Evolutionary conservation across 2,329 filamentous ascomycete species (phyloP), one percentile per base, ranked within the genome.

Genomic region (Aspergillus sp.): DNA sequence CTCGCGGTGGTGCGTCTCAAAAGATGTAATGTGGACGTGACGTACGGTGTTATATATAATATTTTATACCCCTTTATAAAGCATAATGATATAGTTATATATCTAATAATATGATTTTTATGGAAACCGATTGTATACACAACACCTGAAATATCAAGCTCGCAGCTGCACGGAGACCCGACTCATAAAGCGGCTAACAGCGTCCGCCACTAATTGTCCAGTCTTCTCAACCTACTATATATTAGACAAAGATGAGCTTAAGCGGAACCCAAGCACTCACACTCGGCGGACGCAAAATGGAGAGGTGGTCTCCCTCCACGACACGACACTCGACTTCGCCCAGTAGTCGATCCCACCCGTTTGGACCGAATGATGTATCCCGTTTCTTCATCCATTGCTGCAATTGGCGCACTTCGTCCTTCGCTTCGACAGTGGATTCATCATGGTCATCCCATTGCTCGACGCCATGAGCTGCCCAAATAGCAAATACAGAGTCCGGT

Each of bases 1-100:
- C 48, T 35, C 53, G 56, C 6, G 51, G 53, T 45, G 53, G 54
- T n/a, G 23, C 46, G 6, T 35, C 33, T 6, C 33, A 39, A 17
- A 39, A 39, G 37, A 10, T 5, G 10, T 39, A 39, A 20, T 17
- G 17, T 37, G 33, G n/a, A 2, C 12, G 7, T 39, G 19, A 39
- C 22, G 17, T 12, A 12, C 7, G 7, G 10, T 20, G 17, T 39
- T 39, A 39, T 39, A 39, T 39, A 39, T 20, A 37, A 5, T 39
- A 39, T 3, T 17, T 19, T 17, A 39, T 39, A 39, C 37, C 37
- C 37, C 37, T 22, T 37, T 37, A 37, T 17, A 4, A 37, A 15
- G 1, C 33, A 17, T 12, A 12, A 30, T 30, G 25, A 12, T 30
- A 12, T 30, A 10, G 9, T 19, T 19, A 22, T 22, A 30, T 30